A percentile compares a stretch with the other conserved stretches of the same genome.
Conservation (phyloP, 2,329 filamentous ascomycete species). For the Penicillium psychrosexuale region DNA sequence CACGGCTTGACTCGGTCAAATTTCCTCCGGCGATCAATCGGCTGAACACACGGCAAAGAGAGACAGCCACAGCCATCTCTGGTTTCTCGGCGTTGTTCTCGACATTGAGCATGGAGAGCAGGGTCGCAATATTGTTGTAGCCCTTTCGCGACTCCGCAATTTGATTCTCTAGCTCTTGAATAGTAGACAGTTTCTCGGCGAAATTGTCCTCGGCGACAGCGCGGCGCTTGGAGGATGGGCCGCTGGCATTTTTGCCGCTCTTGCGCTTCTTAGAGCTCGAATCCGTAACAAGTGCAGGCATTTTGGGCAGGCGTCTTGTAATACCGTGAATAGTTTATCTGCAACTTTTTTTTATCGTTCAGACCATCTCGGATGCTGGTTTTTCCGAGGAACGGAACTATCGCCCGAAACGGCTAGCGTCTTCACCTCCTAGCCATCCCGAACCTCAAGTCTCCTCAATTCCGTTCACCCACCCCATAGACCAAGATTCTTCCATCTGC, state of each 20-base stretch:
- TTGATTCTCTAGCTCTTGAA: constrained; percentile 72
- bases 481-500: constrained; percentile 55
- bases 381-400: constrained; percentile 32
- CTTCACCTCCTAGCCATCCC: constrained; percentile 39
- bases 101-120: constrained; percentile 61
- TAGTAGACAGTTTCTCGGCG: constrained; percentile 60
- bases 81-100: constrained; percentile 53
- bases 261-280: constrained; percentile 42
- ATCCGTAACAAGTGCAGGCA: constrained; percentile 28
- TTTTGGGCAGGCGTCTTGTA: constrained; percentile 20
- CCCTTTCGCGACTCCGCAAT: constrained; percentile 83
- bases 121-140: constrained; percentile 81
- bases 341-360: constrained; percentile 30
- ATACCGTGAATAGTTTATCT: constrained; percentile 7
- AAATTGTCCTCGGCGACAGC: constrained; percentile 48
- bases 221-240: constrained; percentile 43
- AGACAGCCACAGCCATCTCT: constrained; percentile 68
- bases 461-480: constrained; percentile 39
- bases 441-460: constrained; percentile 41
- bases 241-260: constrained; percentile 32
- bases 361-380: constrained; percentile 28
- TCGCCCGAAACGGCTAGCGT: constrained; percentile 33
- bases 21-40: constrained; percentile 72
- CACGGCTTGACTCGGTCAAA: constrained; percentile 62
- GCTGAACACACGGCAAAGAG: constrained; percentile 82